Evolutionary conservation across 2,329 filamentous ascomycete genomes (phyloP).

Genomic region (Phialophora verrucosa): DNA sequence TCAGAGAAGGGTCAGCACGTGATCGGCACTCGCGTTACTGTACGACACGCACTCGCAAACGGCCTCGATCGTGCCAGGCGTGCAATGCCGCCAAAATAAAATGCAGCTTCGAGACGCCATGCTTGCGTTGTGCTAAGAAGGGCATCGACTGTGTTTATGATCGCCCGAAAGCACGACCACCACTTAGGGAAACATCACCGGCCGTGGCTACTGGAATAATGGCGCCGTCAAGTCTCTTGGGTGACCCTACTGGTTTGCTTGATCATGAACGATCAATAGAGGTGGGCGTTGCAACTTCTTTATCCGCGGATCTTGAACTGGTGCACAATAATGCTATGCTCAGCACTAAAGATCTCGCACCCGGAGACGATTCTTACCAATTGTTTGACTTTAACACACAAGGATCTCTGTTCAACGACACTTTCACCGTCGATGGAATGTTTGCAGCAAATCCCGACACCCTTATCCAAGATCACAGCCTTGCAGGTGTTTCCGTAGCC

Average conservation of each 20-base stretch:
- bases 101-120: constrained; percentile 38
- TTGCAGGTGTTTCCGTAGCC: not conserved
- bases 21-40: constrained; percentile 39
- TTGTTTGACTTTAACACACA: not conserved
- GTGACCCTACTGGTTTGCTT: not conserved
- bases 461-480: not conserved
- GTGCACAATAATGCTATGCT: not conserved
- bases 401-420: not conserved
- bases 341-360: not conserved
- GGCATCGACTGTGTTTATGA: constrained; percentile 38
- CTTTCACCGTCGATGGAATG: not conserved
- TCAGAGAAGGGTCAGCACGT: constrained; percentile 23
- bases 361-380: not conserved
- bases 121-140: constrained; percentile 37
- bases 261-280: not conserved
- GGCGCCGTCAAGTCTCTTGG: not conserved
- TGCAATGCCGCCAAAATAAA: constrained; percentile 40
- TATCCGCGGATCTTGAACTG: not conserved
- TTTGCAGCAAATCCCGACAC: not conserved
- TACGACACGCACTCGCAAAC: constrained; percentile 30
- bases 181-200: not conserved
- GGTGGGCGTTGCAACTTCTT: not conserved
- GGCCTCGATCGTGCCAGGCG: constrained; percentile 36
- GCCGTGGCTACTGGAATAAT: too few species aligned
- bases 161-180: not conserved